phyloP scores from a whole-genome alignment of 495 filamentous ascomycete species.

The Trichoderma asperelloides region DNA sequence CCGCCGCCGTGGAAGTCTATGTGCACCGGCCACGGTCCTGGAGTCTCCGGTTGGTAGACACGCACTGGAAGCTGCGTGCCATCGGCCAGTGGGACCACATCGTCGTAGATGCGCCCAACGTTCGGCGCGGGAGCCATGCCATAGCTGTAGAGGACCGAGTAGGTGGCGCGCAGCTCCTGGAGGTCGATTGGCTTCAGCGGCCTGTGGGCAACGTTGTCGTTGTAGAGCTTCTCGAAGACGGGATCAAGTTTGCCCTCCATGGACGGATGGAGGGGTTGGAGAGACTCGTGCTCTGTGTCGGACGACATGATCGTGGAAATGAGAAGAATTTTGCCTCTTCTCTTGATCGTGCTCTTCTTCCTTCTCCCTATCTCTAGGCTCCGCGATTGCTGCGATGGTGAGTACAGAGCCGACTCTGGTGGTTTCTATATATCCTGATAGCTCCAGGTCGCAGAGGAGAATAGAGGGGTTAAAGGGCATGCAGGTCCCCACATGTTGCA shows the following conservation, averaged over 20 bases:
- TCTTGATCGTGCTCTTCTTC: neutral
- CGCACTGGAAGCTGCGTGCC: neutral
- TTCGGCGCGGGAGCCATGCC: slow-evolving; percentile 1
- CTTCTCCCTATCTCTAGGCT: neutral
- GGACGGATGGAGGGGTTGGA: slow-evolving; percentile 9
- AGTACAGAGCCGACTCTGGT: no score
- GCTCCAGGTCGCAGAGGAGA: no score
- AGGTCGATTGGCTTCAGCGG: slow-evolving; percentile 11
- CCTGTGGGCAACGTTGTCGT: slow-evolving; percentile 4
- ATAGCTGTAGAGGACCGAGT: slow-evolving; percentile 9
- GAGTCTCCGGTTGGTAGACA: neutral
- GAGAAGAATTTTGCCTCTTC: neutral
- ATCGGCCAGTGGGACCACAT: neutral
- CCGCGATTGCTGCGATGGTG: no score
- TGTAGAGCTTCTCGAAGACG: slow-evolving; percentile 9
- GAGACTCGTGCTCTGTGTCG: slow-evolving; percentile 7
- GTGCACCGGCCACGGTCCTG: slow-evolving; percentile 8
- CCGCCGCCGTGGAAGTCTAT: slow-evolving; percentile 22
- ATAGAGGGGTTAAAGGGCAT: no score
- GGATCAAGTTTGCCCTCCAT: slow-evolving; percentile 11
- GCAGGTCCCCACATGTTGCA: no score
- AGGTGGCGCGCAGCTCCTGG: neutral
- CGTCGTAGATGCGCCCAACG: slow-evolving; percentile 9
- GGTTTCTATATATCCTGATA: no score
- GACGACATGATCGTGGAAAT: neutral